phyloP scores from a whole-genome alignment of 306 rosid genomes.

The Cucurbita moschata region DNA sequence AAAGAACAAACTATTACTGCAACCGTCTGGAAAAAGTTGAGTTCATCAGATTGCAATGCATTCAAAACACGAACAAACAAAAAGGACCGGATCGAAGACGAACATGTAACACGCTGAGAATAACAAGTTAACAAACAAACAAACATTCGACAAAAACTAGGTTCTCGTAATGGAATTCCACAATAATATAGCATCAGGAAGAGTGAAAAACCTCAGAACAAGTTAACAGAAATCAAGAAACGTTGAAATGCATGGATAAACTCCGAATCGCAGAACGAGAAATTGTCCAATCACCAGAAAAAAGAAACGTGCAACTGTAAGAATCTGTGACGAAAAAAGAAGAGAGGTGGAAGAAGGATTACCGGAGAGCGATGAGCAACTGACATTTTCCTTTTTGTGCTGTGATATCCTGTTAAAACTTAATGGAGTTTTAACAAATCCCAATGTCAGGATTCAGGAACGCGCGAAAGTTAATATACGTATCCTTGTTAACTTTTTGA shows the following conservation, averaged over 20 bases:
- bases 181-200: not conserved
- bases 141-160: not conserved
- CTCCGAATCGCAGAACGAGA: not conserved
- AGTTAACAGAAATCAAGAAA: not conserved
- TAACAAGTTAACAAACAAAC: not conserved
- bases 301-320: not conserved
- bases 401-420: not conserved
- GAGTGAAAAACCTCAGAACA: not conserved
- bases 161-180: not conserved
- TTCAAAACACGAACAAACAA: not conserved
- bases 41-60: not conserved
- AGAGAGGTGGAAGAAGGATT: not conserved
- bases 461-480: not conserved
- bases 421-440: not conserved
- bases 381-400: not conserved
- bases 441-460: not conserved
- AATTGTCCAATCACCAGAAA: not conserved
- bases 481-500: not conserved
- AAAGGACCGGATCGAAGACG: not conserved
- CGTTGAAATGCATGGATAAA: not conserved
- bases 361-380: not conserved
- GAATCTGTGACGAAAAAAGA: not conserved
- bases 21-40: not conserved
- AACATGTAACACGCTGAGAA: not conserved
- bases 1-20: not conserved